These are phyloP conservation scores for Leccinum truebloodii DNA, from an alignment of 768 basidiomycete species.

Conservation along the genomic window DNA sequence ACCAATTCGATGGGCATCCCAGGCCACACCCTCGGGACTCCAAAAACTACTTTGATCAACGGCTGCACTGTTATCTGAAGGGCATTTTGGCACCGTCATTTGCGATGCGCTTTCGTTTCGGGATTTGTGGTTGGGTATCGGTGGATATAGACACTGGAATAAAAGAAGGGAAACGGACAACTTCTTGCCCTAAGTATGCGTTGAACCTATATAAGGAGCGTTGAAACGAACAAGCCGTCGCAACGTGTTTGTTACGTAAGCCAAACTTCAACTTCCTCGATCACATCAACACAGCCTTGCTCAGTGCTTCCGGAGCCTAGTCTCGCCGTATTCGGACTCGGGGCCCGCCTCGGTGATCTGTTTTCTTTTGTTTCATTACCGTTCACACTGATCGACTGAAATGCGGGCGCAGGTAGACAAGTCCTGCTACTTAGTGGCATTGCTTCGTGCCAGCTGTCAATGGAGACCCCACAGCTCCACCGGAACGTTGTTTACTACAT, in stretches of 20 bases:
- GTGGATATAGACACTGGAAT: background rate
- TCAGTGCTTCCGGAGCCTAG: no score
- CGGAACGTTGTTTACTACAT: background rate
- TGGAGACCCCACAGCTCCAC: background rate
- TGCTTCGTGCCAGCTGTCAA: background rate
- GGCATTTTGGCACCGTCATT: constrained; percentile 41
- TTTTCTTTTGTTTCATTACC: background rate
- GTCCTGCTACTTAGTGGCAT: background rate
- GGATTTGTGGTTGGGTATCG: background rate
- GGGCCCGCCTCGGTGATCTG: no score
- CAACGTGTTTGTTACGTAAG: background rate
- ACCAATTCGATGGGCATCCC: constrained; percentile 67
- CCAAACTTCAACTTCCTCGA: background rate
- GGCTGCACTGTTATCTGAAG: constrained; percentile 47
- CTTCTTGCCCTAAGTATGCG: background rate
- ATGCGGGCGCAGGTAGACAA: background rate
- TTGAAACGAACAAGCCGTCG: background rate
- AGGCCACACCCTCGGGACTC: constrained; percentile 51
- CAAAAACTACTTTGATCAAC: constrained; percentile 68
- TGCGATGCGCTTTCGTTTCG: background rate
- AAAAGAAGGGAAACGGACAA: background rate
- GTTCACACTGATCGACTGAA: background rate
- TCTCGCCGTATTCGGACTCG: background rate
- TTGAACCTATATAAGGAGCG: background rate
- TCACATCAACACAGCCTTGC: no score